Percentiles rank a stretch among this genome's conserved stretches.
Conservation (phyloP, 2,329 filamentous ascomycete genomes). For the Penicillium sclerotigenum region DNA sequence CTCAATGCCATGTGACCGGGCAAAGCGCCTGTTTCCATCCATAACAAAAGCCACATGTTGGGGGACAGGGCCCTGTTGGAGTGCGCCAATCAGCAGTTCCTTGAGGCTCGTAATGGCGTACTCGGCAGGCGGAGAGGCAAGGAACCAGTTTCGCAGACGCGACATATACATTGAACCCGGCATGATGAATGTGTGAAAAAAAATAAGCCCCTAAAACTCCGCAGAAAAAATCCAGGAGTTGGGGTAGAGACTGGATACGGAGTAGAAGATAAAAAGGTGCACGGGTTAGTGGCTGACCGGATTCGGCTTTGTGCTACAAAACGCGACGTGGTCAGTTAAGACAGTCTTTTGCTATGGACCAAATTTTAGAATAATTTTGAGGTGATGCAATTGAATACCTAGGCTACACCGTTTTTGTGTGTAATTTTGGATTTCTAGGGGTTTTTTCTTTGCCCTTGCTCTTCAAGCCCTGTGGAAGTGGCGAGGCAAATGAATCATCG, state of each 20-base stretch:
- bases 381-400: background rate
- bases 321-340: slow-evolving; percentile 23
- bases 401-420: slow-evolving; percentile 29
- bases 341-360: background rate
- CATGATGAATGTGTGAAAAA: slow-evolving; percentile 26
- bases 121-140: slow-evolving; percentile 86
- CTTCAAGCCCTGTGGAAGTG: slow-evolving; percentile 1
- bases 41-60: slow-evolving; percentile 99
- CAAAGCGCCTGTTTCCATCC: slow-evolving; percentile 96
- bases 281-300: slow-evolving; percentile 7
- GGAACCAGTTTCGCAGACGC: slow-evolving; percentile 68
- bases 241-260: background rate
- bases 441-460: background rate
- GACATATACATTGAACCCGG: slow-evolving; percentile 57
- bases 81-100: slow-evolving; percentile 80
- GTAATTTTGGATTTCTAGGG: slow-evolving; percentile 1
- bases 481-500: slow-evolving; percentile 8
- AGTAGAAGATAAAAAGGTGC: background rate
- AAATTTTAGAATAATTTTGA: background rate
- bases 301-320: slow-evolving; percentile 6
- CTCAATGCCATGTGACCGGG: slow-evolving; percentile 85
- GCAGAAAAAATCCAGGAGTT: slow-evolving; percentile 1
- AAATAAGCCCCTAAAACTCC: background rate
- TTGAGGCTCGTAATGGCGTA: slow-evolving; percentile 77
- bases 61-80: slow-evolving; percentile 87